These are phyloP conservation scores for Ophiocordyceps camponoti-saundersi DNA, from an alignment of 2,329 filamentous ascomycete species.

Conservation along the genomic window DNA sequence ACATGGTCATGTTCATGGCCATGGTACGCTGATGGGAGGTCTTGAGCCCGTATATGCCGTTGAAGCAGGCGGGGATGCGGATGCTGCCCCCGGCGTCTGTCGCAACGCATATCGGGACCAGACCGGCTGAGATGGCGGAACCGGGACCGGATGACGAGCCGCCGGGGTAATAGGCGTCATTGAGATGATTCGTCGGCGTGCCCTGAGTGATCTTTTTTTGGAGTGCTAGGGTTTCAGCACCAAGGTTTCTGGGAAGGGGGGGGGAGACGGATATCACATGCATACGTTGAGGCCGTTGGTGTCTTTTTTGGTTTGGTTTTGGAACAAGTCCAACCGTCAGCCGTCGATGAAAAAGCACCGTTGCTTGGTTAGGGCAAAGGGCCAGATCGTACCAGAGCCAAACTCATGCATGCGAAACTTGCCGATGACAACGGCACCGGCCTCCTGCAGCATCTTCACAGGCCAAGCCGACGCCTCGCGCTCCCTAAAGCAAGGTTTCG, in stretches of 20 bases:
- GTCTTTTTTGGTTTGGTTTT: slow-evolving; percentile 22
- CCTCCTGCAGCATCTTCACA: slow-evolving; percentile 51
- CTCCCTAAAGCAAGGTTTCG: slow-evolving; percentile 29
- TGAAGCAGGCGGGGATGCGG: slow-evolving; percentile 58
- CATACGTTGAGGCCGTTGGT: slow-evolving; percentile 65
- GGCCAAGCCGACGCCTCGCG: slow-evolving; percentile 49
- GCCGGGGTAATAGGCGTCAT: slow-evolving; percentile 59
- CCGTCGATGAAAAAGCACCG: not conserved
- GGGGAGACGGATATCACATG: not conserved
- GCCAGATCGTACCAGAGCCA: slow-evolving; percentile 37
- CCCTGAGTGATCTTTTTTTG: slow-evolving; percentile 38
- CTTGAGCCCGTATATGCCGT: slow-evolving; percentile 70
- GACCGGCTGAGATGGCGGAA: slow-evolving; percentile 50
- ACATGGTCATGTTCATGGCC: slow-evolving; percentile 33
- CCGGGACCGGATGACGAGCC: slow-evolving; percentile 66
- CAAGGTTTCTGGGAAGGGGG: not conserved
- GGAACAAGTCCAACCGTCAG: too few species aligned
- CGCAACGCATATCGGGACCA: slow-evolving; percentile 60
- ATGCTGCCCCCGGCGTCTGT: slow-evolving; percentile 64
- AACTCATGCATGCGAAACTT: slow-evolving; percentile 71
- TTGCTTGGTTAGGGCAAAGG: not conserved
- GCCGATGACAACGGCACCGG: slow-evolving; percentile 58
- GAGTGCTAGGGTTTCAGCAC: not conserved
- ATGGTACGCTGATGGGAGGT: slow-evolving; percentile 55
- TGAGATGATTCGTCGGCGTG: slow-evolving; percentile 64